These are phyloP conservation scores for Telopea speciosissima DNA, from an alignment of 177 flowering plant genomes.

Conservation along the genomic window DNA sequence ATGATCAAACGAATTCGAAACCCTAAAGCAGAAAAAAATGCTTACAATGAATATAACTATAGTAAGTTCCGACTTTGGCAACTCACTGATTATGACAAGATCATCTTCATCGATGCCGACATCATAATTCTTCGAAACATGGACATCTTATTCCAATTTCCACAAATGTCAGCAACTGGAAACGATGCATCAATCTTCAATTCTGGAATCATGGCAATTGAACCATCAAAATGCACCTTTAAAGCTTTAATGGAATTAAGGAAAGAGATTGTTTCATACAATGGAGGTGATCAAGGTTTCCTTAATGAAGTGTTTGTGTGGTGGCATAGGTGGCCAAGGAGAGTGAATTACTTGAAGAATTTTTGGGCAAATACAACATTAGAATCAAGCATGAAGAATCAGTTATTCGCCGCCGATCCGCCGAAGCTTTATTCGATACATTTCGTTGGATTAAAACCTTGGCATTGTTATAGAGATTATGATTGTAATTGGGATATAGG, in stretches of 20 bases:
- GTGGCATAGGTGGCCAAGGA: conserved; percentile 90
- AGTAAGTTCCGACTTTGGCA: conserved; percentile 96
- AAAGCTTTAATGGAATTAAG: conserved; percentile 41
- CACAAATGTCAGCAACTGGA: conserved; percentile 81
- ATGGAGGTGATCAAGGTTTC: conserved; percentile 97
- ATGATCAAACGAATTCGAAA: conserved; percentile 77
- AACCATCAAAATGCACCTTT: conserved; percentile 92
- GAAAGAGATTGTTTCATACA: conserved; percentile 61
- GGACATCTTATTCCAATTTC: conserved; percentile 74
- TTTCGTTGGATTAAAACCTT: conserved; percentile 84
- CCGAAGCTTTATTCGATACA: conserved; percentile 74
- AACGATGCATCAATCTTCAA: conserved; percentile 78
- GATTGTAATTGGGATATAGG: conserved; percentile 83
- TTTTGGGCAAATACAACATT: conserved; percentile 72
- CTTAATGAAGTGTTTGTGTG: conserved; percentile 83
- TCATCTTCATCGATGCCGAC: conserved; percentile 91
- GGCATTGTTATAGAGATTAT: conserved; percentile 90
- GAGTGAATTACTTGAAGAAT: conserved; percentile 81
- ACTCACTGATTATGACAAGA: conserved; percentile 73
- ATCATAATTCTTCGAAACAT: conserved; percentile 65
- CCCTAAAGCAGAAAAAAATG: conserved; percentile 56
- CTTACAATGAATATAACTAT: conserved; percentile 95
- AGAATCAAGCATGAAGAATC: conserved; percentile 60
- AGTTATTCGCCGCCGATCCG: conserved; percentile 71
- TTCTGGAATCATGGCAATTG: conserved; percentile 92